Percentiles rank a stretch among this genome's conserved stretches.
phyloP scores from a whole-genome alignment of 805 yeast species.

The Blastobotrys mokoenaii region DNA sequence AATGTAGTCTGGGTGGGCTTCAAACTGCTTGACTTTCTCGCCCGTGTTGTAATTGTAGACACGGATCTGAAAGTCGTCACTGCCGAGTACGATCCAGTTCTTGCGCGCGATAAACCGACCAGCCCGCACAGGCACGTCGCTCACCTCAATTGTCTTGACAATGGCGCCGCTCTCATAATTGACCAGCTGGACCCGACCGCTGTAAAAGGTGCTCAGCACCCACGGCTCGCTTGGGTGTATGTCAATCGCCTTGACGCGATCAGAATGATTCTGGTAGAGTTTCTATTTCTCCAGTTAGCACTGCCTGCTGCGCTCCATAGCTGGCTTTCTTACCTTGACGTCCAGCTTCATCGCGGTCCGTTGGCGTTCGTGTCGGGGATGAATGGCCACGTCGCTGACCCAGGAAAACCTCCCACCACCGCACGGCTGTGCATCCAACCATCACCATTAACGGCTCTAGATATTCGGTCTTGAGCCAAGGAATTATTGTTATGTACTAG shows the following conservation, averaged over 20 bases:
- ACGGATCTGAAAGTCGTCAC: constrained; percentile 91
- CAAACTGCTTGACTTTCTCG: constrained; percentile 89
- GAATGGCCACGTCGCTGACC: too few species aligned
- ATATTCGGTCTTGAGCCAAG: too few species aligned
- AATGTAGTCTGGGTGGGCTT: constrained; percentile 96
- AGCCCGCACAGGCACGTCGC: constrained; percentile 94
- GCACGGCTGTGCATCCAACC: too few species aligned
- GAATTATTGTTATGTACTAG: too few species aligned
- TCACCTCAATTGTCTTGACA: constrained; percentile 85
- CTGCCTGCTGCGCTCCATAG: neutral
- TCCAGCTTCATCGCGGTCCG: constrained; percentile 40
- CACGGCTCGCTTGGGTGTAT: constrained; percentile 98
- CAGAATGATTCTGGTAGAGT: constrained; percentile 84
- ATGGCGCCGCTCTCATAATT: constrained; percentile 76
- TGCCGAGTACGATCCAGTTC: constrained; percentile 94
- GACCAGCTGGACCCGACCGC: constrained; percentile 80
- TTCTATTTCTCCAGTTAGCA: constrained; percentile 49
- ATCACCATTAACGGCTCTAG: too few species aligned
- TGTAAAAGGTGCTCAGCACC: constrained; percentile 34
- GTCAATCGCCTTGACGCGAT: constrained; percentile 95
- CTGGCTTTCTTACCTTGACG: constrained; percentile 33
- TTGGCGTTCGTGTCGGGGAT: too few species aligned
- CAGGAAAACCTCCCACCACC: too few species aligned
- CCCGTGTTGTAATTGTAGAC: constrained; percentile 94
- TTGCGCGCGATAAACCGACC: constrained; percentile 93